A percentile compares a stretch with the other conserved stretches of the same genome.
Evolutionary conservation across 495 filamentous ascomycete species (phyloP).

Genomic region (Extremus antarcticus): DNA sequence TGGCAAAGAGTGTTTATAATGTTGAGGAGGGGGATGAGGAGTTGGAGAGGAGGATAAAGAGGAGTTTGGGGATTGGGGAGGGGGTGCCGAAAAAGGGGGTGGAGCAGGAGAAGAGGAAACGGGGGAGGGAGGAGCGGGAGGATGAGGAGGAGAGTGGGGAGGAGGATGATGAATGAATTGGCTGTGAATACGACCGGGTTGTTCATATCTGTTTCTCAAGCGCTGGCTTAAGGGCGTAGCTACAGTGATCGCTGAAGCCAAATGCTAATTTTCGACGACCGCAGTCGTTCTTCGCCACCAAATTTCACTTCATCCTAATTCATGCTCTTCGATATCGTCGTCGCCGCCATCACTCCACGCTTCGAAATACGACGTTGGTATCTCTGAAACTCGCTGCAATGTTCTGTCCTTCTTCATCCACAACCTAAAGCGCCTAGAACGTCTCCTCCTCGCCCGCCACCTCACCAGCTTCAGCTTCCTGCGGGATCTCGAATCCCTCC

Average conservation of each 20-base stretch:
- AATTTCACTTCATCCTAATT: too few species aligned
- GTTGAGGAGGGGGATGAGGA: constrained; percentile 17
- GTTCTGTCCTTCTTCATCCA: background rate
- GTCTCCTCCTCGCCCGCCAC: constrained; percentile 54
- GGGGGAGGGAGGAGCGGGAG: constrained; percentile 6
- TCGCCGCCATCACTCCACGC: too few species aligned
- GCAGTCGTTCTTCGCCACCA: too few species aligned
- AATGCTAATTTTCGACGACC: too few species aligned
- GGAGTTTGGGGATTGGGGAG: constrained; percentile 26
- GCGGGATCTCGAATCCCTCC: constrained; percentile 78
- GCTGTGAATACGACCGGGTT: constrained; percentile 5
- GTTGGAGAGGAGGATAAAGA: constrained; percentile 27
- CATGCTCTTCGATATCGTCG: too few species aligned
- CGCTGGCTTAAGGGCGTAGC: background rate
- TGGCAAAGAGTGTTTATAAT: constrained; percentile 54
- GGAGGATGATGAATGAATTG: constrained; percentile 15
- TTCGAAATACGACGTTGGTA: background rate
- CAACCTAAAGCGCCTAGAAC: constrained; percentile 37
- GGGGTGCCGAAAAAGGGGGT: background rate
- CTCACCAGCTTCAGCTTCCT: constrained; percentile 44
- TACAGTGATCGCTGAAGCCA: background rate
- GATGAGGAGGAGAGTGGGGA: constrained; percentile 14
- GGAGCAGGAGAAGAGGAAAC: constrained; percentile 10
- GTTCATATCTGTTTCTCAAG: too few species aligned
- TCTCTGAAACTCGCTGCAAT: background rate